phyloP scores from a whole-genome alignment of 352 stramenopile species.

The Pythium phragmiticola region DNA sequence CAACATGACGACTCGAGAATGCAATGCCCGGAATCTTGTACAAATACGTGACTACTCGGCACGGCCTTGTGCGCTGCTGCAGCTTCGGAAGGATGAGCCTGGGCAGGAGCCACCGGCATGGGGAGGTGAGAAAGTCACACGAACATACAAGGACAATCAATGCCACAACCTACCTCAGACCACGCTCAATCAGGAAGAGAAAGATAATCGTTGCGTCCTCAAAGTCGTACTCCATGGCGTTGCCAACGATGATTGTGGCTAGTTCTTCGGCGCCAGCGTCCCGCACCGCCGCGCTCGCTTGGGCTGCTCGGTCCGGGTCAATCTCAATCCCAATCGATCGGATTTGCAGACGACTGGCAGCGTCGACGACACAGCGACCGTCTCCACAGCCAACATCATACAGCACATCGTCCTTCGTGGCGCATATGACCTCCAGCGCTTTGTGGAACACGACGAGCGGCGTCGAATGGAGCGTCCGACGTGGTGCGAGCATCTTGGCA shows the following conservation, averaged over 20 bases:
- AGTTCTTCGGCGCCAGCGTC: slow-evolving; percentile 39
- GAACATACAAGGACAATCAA: neutral
- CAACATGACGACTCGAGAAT: slow-evolving; percentile 43
- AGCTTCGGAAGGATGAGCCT: slow-evolving; percentile 58
- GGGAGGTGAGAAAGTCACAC: neutral
- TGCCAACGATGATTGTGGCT: slow-evolving; percentile 65
- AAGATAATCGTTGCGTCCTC: slow-evolving; percentile 69
- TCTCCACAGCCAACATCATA: slow-evolving; percentile 84
- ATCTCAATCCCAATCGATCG: slow-evolving; percentile 72
- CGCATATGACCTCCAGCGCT: slow-evolving; percentile 52
- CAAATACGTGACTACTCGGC: slow-evolving; percentile 74
- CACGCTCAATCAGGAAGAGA: slow-evolving; percentile 77
- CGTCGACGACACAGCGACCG: slow-evolving; percentile 64
- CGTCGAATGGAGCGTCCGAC: slow-evolving; percentile 82
- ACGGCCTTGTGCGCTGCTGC: slow-evolving; percentile 34
- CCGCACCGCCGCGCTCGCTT: slow-evolving; percentile 30
- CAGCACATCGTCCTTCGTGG: slow-evolving; percentile 45
- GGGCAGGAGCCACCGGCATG: slow-evolving; percentile 2
- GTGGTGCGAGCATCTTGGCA: slow-evolving; percentile 60
- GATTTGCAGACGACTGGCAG: slow-evolving; percentile 45
- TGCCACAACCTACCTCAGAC: slow-evolving; percentile 44
- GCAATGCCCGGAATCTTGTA: slow-evolving; percentile 58
- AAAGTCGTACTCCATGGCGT: slow-evolving; percentile 70
- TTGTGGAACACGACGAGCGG: slow-evolving; percentile 55
- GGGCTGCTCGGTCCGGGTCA: slow-evolving; percentile 36